phyloP scores from a whole-genome alignment of 1,139 yeast genomes.

The Debaryomyces robertsiae region DNA sequence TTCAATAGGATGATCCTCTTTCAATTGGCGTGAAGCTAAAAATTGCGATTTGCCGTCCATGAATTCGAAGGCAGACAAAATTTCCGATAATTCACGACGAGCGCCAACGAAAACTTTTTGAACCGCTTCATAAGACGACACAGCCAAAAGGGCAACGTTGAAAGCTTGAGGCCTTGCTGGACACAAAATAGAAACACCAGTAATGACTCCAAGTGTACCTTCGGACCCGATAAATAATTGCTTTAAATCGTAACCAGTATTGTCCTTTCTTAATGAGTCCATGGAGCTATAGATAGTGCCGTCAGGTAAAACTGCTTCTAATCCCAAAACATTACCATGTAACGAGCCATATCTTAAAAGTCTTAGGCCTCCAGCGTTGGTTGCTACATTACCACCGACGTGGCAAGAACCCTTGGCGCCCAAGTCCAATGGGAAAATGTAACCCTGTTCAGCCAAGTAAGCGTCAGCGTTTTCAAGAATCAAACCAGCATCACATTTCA shows the following conservation, averaged over 20 bases:
- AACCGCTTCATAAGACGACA: slow-evolving; percentile 78
- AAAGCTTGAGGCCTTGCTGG: slow-evolving; percentile 89
- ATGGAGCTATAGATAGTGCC: slow-evolving; percentile 82
- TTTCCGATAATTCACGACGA: slow-evolving; percentile 76
- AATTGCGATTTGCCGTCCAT: slow-evolving; percentile 83
- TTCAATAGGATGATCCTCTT: slow-evolving; percentile 74
- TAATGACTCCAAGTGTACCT: slow-evolving; percentile 87
- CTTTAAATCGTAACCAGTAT: slow-evolving; percentile 91
- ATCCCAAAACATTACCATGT: slow-evolving; percentile 89
- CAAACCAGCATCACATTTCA: slow-evolving; percentile 90
- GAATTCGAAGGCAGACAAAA: slow-evolving; percentile 90
- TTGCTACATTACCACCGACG: slow-evolving; percentile 93
- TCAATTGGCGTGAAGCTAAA: slow-evolving; percentile 59
- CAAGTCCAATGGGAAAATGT: slow-evolving; percentile 88
- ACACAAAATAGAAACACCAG: slow-evolving; percentile 87
- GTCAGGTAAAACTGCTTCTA: slow-evolving; percentile 89
- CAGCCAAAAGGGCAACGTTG: slow-evolving; percentile 88
- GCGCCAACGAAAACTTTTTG: slow-evolving; percentile 82
- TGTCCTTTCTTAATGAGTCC: slow-evolving; percentile 85
- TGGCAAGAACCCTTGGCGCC: slow-evolving; percentile 99
- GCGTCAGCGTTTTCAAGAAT: slow-evolving; percentile 85
- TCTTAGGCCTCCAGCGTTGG: slow-evolving; percentile 95
- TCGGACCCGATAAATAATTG: slow-evolving; percentile 93
- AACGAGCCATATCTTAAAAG: slow-evolving; percentile 86
- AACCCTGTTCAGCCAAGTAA: slow-evolving; percentile 75